phyloP scores from a whole-genome alignment of 2,329 filamentous ascomycete genomes.

The Tolypocladium pustulatum region DNA sequence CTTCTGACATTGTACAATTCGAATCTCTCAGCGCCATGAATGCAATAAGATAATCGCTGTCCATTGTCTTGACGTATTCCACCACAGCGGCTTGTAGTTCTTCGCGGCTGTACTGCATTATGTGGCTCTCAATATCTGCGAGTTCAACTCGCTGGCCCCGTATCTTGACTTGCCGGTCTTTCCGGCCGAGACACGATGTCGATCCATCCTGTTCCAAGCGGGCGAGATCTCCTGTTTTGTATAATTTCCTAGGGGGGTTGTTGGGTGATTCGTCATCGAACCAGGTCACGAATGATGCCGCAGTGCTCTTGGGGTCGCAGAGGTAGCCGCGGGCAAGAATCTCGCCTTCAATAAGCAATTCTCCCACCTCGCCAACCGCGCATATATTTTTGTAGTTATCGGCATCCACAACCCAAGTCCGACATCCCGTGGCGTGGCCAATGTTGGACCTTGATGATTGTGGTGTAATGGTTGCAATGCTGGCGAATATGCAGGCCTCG shows the following conservation, averaged over 20 bases:
- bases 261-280: not conserved
- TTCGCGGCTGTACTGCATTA: not conserved
- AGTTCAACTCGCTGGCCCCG: not conserved
- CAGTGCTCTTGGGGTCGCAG: not conserved
- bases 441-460: not conserved
- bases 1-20: not conserved
- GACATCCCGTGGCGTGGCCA: not conserved
- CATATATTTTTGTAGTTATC: not conserved
- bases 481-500: not conserved
- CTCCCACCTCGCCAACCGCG: not conserved
- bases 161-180: not conserved
- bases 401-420: not conserved
- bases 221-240: not conserved
- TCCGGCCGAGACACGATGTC: not conserved
- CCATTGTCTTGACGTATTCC: not conserved
- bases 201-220: not conserved
- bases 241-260: not conserved
- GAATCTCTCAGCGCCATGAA: not conserved
- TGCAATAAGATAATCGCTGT: not conserved
- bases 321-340: not conserved
- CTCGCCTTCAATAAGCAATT: not conserved
- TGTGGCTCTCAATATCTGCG: not conserved
- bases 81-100: not conserved
- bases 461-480: not conserved
- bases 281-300: not conserved